Percentiles rank a stretch among this genome's conserved stretches.
These are phyloP conservation scores for Stagonosporopsis vannaccii DNA, from an alignment of 2,329 filamentous ascomycete genomes.

Conservation along the genomic window DNA sequence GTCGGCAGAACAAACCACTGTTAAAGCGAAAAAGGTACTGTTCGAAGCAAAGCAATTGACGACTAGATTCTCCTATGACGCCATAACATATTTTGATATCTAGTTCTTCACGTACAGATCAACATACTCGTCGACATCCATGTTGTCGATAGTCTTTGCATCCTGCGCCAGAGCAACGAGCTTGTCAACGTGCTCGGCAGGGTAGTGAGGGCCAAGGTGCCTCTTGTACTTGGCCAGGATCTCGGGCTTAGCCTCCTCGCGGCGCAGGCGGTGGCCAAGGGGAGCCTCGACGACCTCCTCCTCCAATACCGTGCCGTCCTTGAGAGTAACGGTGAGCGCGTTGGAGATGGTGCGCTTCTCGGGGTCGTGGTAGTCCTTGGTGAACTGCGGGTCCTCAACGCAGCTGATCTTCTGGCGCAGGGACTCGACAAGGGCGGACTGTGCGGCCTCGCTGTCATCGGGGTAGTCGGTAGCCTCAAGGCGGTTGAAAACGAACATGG, in stretches of 20 bases:
- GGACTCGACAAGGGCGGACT: conserved; percentile 85
- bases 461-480: conserved; percentile 93
- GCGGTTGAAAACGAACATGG: conserved; percentile 94
- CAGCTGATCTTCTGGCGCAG: conserved; percentile 94
- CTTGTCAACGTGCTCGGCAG: conserved; percentile 77
- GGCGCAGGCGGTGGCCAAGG: conserved; percentile 86
- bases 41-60: neutral
- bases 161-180: conserved; percentile 82
- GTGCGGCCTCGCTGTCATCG: conserved; percentile 90
- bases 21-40: neutral
- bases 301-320: conserved; percentile 89
- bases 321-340: conserved; percentile 90
- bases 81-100: conserved; percentile 14
- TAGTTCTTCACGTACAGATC: conserved; percentile 75
- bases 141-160: conserved; percentile 75
- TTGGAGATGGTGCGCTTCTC: conserved; percentile 95
- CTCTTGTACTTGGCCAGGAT: conserved; percentile 95
- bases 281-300: conserved; percentile 95
- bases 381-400: conserved; percentile 95
- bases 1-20: neutral
- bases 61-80: neutral
- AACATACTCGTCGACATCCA: conserved; percentile 91
- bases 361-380: conserved; percentile 93
- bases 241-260: conserved; percentile 97
- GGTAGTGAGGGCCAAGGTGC: conserved; percentile 85